Evolutionary conservation across 2,329 filamentous ascomycete genomes (phyloP).

Genomic region (Aureobasidium sp.): DNA sequence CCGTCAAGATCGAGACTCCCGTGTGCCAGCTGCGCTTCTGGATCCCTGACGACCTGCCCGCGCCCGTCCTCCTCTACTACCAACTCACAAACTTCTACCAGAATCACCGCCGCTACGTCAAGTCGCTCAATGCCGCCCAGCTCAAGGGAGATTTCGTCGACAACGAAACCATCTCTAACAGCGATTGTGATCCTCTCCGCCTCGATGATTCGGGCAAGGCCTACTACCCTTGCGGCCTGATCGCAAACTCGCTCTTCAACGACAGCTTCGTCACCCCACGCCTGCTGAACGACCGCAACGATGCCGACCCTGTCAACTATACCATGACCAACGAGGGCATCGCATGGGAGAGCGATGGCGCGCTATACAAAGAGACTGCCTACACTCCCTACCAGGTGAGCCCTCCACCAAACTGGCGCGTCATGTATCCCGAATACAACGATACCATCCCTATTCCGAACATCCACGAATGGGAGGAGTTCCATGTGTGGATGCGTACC

Average conservation of each 20-base stretch:
- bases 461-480: conserved; percentile 66
- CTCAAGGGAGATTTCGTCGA: conserved; percentile 62
- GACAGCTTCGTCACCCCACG: conserved; percentile 69
- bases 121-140: conserved; percentile 76
- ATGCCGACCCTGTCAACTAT: conserved; percentile 47
- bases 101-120: conserved; percentile 93
- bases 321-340: conserved; percentile 70
- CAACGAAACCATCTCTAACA: conserved; percentile 51
- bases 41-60: conserved; percentile 67
- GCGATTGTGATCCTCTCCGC: conserved; percentile 65
- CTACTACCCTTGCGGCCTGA: conserved; percentile 90
- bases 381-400: conserved; percentile 59
- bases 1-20: conserved; percentile 29
- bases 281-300: conserved; percentile 44
- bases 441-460: conserved; percentile 59
- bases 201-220: conserved; percentile 46
- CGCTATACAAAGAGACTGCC: conserved; percentile 62
- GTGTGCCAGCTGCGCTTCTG: conserved; percentile 68
- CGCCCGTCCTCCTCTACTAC: conserved; percentile 90
- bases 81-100: conserved; percentile 97
- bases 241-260: conserved; percentile 96
- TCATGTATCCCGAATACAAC: conserved; percentile 63
- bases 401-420: conserved; percentile 79
- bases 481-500: conserved; percentile 99
- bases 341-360: conserved; percentile 76